Percentiles rank a stretch among this genome's conserved stretches.
Conservation (phyloP, 2,329 filamentous ascomycete genomes). For the Cladophialophora yegresii region DNA sequence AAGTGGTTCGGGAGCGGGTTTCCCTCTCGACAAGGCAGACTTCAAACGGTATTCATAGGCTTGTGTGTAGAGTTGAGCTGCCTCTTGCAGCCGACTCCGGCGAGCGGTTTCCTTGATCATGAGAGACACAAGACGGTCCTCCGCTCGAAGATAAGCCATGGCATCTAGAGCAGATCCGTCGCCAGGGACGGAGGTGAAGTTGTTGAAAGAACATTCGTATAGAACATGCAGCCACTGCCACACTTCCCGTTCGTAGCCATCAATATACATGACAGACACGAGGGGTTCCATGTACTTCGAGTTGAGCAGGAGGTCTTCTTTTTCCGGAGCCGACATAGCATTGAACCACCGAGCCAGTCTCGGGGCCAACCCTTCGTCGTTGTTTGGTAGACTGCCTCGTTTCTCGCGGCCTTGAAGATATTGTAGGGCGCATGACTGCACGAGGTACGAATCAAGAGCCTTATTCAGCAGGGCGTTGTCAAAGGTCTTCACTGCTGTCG, state of each 20-base stretch:
- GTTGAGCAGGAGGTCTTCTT: slow-evolving; percentile 28
- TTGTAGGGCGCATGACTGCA: slow-evolving; percentile 24
- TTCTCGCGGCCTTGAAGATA: slow-evolving; percentile 28
- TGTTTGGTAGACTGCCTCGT: slow-evolving; percentile 4
- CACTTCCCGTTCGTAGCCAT: slow-evolving; percentile 36
- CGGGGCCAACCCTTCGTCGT: slow-evolving; percentile 23
- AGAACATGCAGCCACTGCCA: slow-evolving; percentile 34
- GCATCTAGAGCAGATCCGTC: slow-evolving; percentile 12
- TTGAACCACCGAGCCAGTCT: slow-evolving; percentile 32
- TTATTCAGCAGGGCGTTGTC: slow-evolving; percentile 28
- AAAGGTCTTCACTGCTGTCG: slow-evolving; percentile 29
- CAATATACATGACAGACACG: slow-evolving; percentile 25
- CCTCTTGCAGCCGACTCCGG: slow-evolving; percentile 26
- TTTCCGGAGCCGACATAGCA: slow-evolving; percentile 21
- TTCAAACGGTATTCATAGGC: slow-evolving; percentile 30
- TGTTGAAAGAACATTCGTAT: slow-evolving; percentile 26
- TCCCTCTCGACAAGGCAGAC: slow-evolving; percentile 31
- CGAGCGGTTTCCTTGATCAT: slow-evolving; percentile 31
- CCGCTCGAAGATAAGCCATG: slow-evolving; percentile 25
- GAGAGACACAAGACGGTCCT: slow-evolving; percentile 31
- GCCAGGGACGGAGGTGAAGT: slow-evolving; percentile 10
- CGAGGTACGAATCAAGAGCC: slow-evolving; percentile 20
- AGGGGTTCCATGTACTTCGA: slow-evolving; percentile 14
- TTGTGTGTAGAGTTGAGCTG: slow-evolving; percentile 33
- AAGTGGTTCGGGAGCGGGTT: slow-evolving; percentile 6